These are phyloP conservation scores for Tetracladium maxilliforme DNA, from an alignment of 2,329 filamentous ascomycete species.

Conservation along the genomic window DNA sequence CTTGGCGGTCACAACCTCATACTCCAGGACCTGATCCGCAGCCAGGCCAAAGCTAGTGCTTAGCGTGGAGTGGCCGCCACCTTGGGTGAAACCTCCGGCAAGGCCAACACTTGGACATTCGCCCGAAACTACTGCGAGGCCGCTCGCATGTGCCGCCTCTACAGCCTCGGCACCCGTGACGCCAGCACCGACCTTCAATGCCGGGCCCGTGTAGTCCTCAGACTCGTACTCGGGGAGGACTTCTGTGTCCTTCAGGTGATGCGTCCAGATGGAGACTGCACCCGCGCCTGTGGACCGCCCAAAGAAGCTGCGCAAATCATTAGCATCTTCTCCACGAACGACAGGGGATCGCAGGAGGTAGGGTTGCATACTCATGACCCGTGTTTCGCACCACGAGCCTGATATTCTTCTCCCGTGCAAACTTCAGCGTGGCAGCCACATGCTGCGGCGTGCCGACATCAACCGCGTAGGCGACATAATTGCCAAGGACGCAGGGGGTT, in stretches of 20 bases:
- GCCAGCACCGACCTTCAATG: constrained; percentile 38
- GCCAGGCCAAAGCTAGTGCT: constrained; percentile 35
- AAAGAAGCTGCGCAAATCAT: constrained; percentile 18
- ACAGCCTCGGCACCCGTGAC: too few relatives aligned
- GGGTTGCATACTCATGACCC: constrained; percentile 28
- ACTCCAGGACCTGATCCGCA: constrained; percentile 41
- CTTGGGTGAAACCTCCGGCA: constrained; percentile 43
- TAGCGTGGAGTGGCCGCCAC: constrained; percentile 41
- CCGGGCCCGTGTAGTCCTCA: constrained; percentile 29
- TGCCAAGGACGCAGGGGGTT: constrained; percentile 6
- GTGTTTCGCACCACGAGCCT: constrained; percentile 36
- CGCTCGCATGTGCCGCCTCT: too few relatives aligned
- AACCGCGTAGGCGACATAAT: constrained; percentile 6
- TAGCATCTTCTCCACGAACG: too few relatives aligned
- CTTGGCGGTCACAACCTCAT: constrained; percentile 33
- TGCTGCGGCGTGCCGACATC: constrained; percentile 6
- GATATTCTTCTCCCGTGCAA: constrained; percentile 19
- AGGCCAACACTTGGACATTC: too few relatives aligned
- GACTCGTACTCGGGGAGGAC: constrained; percentile 23
- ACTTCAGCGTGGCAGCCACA: constrained; percentile 17
- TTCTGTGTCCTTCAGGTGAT: constrained; percentile 31
- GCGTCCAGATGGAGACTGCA: constrained; percentile 39
- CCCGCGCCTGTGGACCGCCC: constrained; percentile 50
- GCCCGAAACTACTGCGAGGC: too few relatives aligned
- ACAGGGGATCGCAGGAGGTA: background rate